Evolutionary conservation across 305 asterid genomes (phyloP).

Genomic region (Ajuga reptans): DNA sequence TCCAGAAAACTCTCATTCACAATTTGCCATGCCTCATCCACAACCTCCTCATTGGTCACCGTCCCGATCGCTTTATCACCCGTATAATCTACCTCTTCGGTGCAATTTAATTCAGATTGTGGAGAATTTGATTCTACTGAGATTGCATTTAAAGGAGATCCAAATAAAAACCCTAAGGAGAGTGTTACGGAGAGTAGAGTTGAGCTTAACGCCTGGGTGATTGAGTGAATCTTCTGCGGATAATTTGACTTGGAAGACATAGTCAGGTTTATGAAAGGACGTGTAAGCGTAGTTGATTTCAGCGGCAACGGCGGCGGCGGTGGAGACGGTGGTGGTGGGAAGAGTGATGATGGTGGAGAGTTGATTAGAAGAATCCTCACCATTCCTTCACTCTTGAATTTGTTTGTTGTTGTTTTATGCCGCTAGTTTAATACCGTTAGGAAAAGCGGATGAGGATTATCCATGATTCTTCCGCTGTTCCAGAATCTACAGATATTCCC

Average conservation of each 20-base stretch:
- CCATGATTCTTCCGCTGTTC: conserved; percentile 18
- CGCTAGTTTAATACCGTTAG: conserved; percentile 19
- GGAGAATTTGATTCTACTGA: conserved; percentile 30
- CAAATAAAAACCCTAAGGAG: conserved; percentile 50
- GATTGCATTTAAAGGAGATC: conserved; percentile 38
- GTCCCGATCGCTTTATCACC: conserved; percentile 22
- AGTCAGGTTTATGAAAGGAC: background rate
- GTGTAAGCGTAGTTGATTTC: background rate
- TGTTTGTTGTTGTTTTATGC: background rate
- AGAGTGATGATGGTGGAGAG: conserved; percentile 26
- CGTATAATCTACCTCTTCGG: conserved; percentile 36
- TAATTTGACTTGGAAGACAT: conserved; percentile 3
- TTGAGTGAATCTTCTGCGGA: conserved; percentile 11
- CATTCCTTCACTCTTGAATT: conserved; percentile 26
- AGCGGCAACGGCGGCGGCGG: conserved; percentile 1
- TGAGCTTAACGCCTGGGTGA: conserved; percentile 34
- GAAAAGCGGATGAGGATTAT: background rate
- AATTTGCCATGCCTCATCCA: conserved; percentile 92
- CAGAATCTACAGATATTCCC: background rate
- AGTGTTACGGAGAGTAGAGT: conserved; percentile 48
- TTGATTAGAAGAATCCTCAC: conserved; percentile 39
- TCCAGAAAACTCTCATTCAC: conserved; percentile 79
- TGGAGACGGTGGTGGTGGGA: conserved; percentile 20
- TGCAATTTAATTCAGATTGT: conserved; percentile 37
- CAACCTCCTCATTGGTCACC: conserved; percentile 69